Base-by-base conservation (phyloP, 2,329 filamentous ascomycete species). In the Sarocladium kiliense region DNA sequence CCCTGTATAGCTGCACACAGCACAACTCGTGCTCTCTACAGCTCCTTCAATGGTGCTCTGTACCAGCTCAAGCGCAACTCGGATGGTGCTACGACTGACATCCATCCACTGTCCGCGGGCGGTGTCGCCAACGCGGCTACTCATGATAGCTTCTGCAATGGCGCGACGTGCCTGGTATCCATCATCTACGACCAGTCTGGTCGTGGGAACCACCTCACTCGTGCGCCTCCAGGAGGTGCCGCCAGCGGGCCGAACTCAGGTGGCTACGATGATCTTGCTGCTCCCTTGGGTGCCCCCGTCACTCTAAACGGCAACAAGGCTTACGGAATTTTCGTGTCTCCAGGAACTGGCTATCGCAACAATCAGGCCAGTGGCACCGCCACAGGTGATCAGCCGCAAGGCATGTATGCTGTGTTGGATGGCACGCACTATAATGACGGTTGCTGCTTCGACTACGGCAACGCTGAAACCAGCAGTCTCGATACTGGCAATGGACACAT, bases 141-240 rank as follows among this genome's bases (percentile, higher is more conserved):
- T 9, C 85, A 88, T 63, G 83, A 87, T 66, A 60, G 69, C 1
- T 87, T 87, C 67, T 87, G 84, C 61, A 66, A 73, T 10, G 66
- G 71, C 50, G 86, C 83, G 0, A 86, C 81, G 12, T 87, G 84
- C 62, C 69, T 85, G 23, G 86, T 87, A 63, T 77, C 77, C 1
- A 74, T 81, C 61, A 85, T 86, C 54, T 87, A 87, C 63, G 85
- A 87, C 64, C 85, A 87, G 67, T 85, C 84, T 12, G 82, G 82
- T 54, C 68, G 67, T 1, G 74, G 74, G 1, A 87, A 87, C 58
- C 79, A 87, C 61, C 79, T 87, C 2, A 84, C 78, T 0, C 82
- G 82, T 59, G 85, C 84, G 2, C 64, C 65, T 12, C 80, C 81
- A 0, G 77, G 77, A 0, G 84, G 83, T 1, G 80, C 72, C 27